Evolutionary conservation across 1,284 basidiomycete species (phyloP).

Genomic region (Butyriboletus appendiculatus): DNA sequence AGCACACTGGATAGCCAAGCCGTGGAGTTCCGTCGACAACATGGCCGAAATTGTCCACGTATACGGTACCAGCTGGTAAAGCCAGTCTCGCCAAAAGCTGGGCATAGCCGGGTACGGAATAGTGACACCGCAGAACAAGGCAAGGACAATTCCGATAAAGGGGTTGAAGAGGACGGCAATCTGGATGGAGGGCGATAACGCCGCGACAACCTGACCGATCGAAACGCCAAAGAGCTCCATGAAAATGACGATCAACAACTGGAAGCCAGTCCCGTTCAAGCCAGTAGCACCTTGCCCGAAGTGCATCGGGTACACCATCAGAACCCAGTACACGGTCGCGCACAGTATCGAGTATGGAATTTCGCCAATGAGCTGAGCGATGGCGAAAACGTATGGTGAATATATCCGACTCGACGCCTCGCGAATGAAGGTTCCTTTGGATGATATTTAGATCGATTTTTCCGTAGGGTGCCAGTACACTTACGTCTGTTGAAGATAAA

Average conservation of each 20-base stretch:
- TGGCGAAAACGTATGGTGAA: slow-evolving; percentile 80
- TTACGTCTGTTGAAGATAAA: slow-evolving; percentile 80
- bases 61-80: slow-evolving; percentile 71
- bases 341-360: slow-evolving; percentile 79
- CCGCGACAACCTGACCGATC: slow-evolving; percentile 74
- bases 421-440: slow-evolving; percentile 59
- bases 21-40: slow-evolving; percentile 80
- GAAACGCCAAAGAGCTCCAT: slow-evolving; percentile 78
- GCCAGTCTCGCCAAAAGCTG: slow-evolving; percentile 76
- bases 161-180: slow-evolving; percentile 84
- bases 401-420: slow-evolving; percentile 79
- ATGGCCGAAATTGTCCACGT: slow-evolving; percentile 76
- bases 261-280: slow-evolving; percentile 70
- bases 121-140: slow-evolving; percentile 81
- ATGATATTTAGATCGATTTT: neutral
- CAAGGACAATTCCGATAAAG: slow-evolving; percentile 68
- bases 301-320: slow-evolving; percentile 76
- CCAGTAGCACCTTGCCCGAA: slow-evolving; percentile 68
- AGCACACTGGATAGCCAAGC: slow-evolving; percentile 67
- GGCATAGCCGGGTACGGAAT: slow-evolving; percentile 71
- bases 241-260: slow-evolving; percentile 70
- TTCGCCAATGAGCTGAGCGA: slow-evolving; percentile 82
- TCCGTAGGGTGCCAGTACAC: slow-evolving; percentile 17
- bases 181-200: slow-evolving; percentile 73
- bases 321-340: slow-evolving; percentile 74